Percentiles rank a stretch among this genome's conserved stretches.
Conservation (phyloP, 768 basidiomycete species). For the Russula griseocarnosa region DNA sequence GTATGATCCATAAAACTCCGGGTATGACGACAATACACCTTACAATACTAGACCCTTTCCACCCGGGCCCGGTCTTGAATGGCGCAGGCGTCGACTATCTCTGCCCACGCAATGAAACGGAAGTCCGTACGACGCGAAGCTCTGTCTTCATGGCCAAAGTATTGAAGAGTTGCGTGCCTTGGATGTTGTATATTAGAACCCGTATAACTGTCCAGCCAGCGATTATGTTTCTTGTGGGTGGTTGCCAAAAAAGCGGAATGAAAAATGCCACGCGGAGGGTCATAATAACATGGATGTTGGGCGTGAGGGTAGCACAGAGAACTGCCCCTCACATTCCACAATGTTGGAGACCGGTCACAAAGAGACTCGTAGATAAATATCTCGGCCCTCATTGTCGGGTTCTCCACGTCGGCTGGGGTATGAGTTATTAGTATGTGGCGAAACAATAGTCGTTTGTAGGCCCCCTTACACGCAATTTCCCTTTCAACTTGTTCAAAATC, state of each 20-base stretch:
- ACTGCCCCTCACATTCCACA: neutral
- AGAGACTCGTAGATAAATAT: neutral
- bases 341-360: neutral
- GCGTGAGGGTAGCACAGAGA: too few relatives aligned
- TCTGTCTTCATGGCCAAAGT: slow-evolving; percentile 20
- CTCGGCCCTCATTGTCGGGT: neutral
- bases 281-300: too few relatives aligned
- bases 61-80: neutral
- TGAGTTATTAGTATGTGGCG: neutral
- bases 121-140: slow-evolving; percentile 9
- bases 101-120: neutral
- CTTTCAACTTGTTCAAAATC: neutral
- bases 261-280: too few relatives aligned
- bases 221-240: neutral
- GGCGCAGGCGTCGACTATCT: neutral
- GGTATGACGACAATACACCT: too few relatives aligned
- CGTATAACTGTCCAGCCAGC: too few relatives aligned
- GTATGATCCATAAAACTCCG: too few relatives aligned
- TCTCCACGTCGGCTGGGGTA: neutral
- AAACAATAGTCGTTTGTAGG: neutral
- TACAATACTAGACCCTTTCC: neutral
- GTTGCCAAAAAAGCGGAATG: neutral
- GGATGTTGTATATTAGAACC: neutral
- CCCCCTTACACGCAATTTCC: neutral
- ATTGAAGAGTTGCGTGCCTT: slow-evolving; percentile 15